Conservation (phyloP, 176 grass and related monocot genomes). For the Zea luxurians region DNA sequence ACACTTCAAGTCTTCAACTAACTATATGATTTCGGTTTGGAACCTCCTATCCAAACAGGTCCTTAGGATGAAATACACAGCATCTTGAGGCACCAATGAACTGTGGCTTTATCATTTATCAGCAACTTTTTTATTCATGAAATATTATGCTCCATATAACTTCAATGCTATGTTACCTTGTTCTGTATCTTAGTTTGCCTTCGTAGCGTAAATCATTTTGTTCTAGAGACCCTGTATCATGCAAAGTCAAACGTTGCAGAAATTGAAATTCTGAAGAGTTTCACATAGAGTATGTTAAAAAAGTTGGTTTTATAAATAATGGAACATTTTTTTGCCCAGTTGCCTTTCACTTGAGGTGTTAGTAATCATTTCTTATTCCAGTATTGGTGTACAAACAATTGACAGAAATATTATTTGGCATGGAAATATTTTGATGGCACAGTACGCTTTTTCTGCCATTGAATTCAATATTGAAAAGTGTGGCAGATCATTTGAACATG, state of each 20-base stretch:
- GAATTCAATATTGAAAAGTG: not conserved
- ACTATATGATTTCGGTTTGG: not conserved
- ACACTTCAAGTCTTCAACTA: not conserved
- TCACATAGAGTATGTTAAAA: not conserved
- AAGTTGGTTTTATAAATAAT: not conserved
- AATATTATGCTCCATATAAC: not conserved
- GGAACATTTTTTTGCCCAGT: not conserved
- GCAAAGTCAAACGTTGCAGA: not conserved
- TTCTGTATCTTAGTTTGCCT: not conserved
- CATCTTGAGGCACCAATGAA: not conserved
- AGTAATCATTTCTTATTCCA: not conserved
- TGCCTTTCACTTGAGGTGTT: not conserved
- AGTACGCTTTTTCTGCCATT: not conserved
- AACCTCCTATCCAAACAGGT: not conserved
- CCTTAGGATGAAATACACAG: not conserved
- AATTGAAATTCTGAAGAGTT: slow-evolving; percentile 1
- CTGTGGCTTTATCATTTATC: not conserved
- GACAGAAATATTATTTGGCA: not conserved
- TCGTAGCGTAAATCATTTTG: not conserved
- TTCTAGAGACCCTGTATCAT: not conserved
- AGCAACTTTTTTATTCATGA: not conserved
- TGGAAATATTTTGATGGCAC: not conserved
- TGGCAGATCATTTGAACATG: not conserved
- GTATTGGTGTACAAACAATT: not conserved
- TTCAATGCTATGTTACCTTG: not conserved